A percentile compares a stretch with the other conserved stretches of the same genome.
These are phyloP conservation scores for Phialophora macrospora DNA, from an alignment of 2,329 filamentous ascomycete genomes.

Conservation along the genomic window DNA sequence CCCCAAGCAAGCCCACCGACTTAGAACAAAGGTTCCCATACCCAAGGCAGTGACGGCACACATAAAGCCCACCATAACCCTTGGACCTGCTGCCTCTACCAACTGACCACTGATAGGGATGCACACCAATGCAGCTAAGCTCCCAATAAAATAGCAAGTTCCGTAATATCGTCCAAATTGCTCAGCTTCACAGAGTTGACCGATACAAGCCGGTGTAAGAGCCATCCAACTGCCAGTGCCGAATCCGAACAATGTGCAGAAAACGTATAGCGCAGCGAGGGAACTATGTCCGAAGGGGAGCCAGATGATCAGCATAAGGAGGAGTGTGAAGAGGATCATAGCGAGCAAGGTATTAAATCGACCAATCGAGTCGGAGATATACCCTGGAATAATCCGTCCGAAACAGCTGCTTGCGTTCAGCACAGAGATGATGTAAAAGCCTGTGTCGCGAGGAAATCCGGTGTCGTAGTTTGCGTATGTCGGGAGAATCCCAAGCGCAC, in stretches of 20 bases:
- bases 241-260: slow-evolving; percentile 56
- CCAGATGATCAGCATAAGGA: slow-evolving; percentile 52
- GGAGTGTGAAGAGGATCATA: slow-evolving; percentile 46
- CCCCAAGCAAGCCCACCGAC: slow-evolving; percentile 46
- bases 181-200: slow-evolving; percentile 54
- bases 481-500: slow-evolving; percentile 54
- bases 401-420: slow-evolving; percentile 52
- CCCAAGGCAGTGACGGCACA: slow-evolving; percentile 50
- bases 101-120: slow-evolving; percentile 55
- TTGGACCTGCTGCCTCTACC: slow-evolving; percentile 53
- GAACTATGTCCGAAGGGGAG: slow-evolving; percentile 52
- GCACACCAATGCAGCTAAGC: slow-evolving; percentile 53
- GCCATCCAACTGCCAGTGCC: slow-evolving; percentile 55
- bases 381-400: slow-evolving; percentile 52
- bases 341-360: slow-evolving; percentile 54
- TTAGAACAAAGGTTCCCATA: slow-evolving; percentile 40
- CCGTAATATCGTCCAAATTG: slow-evolving; percentile 56
- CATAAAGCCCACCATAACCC: slow-evolving; percentile 54
- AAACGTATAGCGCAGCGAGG: slow-evolving; percentile 50
- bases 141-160: slow-evolving; percentile 54
- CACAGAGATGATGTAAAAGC: slow-evolving; percentile 54
- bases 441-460: slow-evolving; percentile 42
- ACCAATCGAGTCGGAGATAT: slow-evolving; percentile 51
- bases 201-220: slow-evolving; percentile 50
- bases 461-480: slow-evolving; percentile 52